Percentiles rank a stretch among this genome's conserved stretches.
Conservation (phyloP, 1,284 basidiomycete genomes). For the Sporisorium sorghi region DNA sequence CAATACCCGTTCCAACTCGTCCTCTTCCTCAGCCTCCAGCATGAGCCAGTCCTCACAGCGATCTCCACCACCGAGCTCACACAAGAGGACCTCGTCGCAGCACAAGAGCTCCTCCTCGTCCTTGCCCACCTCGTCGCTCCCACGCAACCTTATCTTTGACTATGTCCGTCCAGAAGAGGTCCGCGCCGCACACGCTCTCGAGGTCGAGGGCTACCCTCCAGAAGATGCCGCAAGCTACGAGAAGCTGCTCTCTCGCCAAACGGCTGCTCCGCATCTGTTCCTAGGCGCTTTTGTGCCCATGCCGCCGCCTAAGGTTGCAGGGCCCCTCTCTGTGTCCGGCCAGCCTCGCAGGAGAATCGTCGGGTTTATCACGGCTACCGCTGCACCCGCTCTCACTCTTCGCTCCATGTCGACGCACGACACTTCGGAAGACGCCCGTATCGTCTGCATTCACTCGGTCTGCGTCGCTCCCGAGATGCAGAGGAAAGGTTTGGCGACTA, state of each 20-base stretch:
- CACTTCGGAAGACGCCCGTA: slow-evolving; percentile 53
- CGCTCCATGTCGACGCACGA: slow-evolving; percentile 60
- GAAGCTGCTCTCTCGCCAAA: slow-evolving; percentile 55
- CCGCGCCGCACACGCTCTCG: slow-evolving; percentile 52
- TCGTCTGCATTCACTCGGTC: slow-evolving; percentile 66
- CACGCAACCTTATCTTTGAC: slow-evolving; percentile 56
- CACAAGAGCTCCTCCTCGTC: slow-evolving; percentile 11
- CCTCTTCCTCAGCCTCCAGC: slow-evolving; percentile 43
- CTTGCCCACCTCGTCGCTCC: slow-evolving; percentile 32
- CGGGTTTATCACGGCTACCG: slow-evolving; percentile 61
- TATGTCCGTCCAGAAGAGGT: slow-evolving; percentile 58
- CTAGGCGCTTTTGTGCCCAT: slow-evolving; percentile 60
- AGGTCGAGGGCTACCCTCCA: slow-evolving; percentile 46
- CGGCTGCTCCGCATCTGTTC: slow-evolving; percentile 63
- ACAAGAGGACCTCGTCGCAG: slow-evolving; percentile 36
- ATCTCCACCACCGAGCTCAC: slow-evolving; percentile 28
- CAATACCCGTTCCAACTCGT: slow-evolving; percentile 45
- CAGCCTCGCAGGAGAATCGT: slow-evolving; percentile 55
- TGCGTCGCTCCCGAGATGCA: slow-evolving; percentile 57
- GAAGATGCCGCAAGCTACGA: slow-evolving; percentile 62
- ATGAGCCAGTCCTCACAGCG: slow-evolving; percentile 42
- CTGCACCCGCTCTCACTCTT: slow-evolving; percentile 59
- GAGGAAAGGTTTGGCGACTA: slow-evolving; percentile 53
- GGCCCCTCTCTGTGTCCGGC: slow-evolving; percentile 53
- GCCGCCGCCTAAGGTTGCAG: slow-evolving; percentile 62